phyloP scores from a whole-genome alignment of 495 filamentous ascomycete genomes.

The Penicillium cinerascens region DNA sequence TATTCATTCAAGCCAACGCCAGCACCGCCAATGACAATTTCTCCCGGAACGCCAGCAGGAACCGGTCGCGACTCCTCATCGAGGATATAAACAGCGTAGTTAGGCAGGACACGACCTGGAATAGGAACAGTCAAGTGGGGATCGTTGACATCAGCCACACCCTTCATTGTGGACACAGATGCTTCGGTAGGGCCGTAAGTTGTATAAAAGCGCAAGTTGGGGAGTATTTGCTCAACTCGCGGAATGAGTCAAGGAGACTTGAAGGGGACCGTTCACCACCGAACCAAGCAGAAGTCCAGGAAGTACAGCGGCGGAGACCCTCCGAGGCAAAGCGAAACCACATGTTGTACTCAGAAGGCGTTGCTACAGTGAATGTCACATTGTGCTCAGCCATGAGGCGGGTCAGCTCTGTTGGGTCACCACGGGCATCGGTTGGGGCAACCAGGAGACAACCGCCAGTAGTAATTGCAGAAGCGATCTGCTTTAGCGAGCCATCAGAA shows the following conservation, averaged over 20 bases:
- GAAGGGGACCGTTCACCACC: slow-evolving; percentile 34
- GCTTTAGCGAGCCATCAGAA: slow-evolving; percentile 29
- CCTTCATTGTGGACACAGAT: too few species aligned
- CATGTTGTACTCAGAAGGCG: slow-evolving; percentile 37
- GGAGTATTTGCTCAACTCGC: too few species aligned
- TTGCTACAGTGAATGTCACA: slow-evolving; percentile 35
- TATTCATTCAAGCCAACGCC: slow-evolving; percentile 42
- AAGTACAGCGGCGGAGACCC: neutral
- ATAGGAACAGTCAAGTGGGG: too few species aligned
- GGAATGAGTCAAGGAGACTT: too few species aligned
- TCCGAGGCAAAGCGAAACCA: slow-evolving; percentile 27
- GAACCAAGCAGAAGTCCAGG: slow-evolving; percentile 22
- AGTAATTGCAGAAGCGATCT: slow-evolving; percentile 24
- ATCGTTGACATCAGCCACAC: too few species aligned
- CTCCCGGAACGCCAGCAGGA: slow-evolving; percentile 37
- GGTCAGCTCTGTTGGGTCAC: slow-evolving; percentile 26
- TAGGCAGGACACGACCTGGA: too few species aligned
- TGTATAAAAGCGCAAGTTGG: too few species aligned
- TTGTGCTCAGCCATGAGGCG: slow-evolving; percentile 25
- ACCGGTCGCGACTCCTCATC: slow-evolving; percentile 35
- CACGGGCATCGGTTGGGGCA: slow-evolving; percentile 13
- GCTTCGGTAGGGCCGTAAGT: neutral
- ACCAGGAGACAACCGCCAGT: slow-evolving; percentile 31
- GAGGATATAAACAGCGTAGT: slow-evolving; percentile 41
- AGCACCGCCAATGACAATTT: slow-evolving; percentile 42